Evolutionary conservation across 441 rosid genomes (phyloP), one percentile per base, ranked within the genome.

Genomic region (Gossypium gossypioides): DNA sequence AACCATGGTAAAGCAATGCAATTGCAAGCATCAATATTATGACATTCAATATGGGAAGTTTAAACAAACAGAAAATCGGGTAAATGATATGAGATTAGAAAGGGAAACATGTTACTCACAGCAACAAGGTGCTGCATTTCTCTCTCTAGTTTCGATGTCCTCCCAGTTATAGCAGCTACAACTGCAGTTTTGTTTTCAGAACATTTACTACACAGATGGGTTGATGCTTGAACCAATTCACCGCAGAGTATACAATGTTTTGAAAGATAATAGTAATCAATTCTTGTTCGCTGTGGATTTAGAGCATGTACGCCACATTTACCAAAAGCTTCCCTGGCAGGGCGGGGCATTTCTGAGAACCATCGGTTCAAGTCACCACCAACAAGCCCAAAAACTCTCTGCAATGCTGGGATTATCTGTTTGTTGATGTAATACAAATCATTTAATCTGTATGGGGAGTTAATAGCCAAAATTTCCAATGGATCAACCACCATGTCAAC

Each of bases 401-500:
- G 98, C 82, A 95, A 60, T 54, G 97, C 93, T 32, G 97, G 99
- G 69, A 92, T 95, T 77, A 95, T 95, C 85, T 95, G 98, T 82
- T 92, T 95, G 75, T 76, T 87, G 78, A 95, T 84, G 91, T 95
- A 92, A 84, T 95, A 95, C 48, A 85, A 64, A 78, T 89, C 97
- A 80, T 95, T 95, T 76, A 95, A 79, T 71, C 98, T 84, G 77
- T 84, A 88, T 10, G 93, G 93, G 24, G 98, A 88, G 76, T 88
- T 84, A 1, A 89, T 73, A 51, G 87, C 92, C 85, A 95, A 79
- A 74, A 95, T 90, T 37, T 87, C 91, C 84, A 88, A 68, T 24
- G 98, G 98, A 85, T 95, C 97, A 62, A 92, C 90, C 68, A 95
- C 99, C 97, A 95, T 88, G 75, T 95, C 99, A 83, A 88, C 91